Conservation (phyloP, 257 asterid genomes). For the Echites panduratus region DNA sequence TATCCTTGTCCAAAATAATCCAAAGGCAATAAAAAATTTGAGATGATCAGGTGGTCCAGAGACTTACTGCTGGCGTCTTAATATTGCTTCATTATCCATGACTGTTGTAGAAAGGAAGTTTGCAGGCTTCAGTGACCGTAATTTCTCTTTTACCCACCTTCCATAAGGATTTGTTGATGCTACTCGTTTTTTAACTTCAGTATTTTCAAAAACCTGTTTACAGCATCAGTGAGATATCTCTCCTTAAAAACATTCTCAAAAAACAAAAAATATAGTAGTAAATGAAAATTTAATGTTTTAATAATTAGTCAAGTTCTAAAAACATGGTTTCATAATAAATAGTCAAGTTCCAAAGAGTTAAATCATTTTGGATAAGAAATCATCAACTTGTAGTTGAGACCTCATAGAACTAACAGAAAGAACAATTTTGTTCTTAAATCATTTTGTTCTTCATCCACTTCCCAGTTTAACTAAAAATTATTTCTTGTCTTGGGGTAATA, state of each 20-base stretch:
- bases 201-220: slow-evolving; percentile 78
- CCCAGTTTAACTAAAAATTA: not conserved
- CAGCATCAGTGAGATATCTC: slow-evolving; percentile 1
- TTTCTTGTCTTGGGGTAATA: not conserved
- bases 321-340: not conserved
- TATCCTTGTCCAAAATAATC: slow-evolving; percentile 7
- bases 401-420: not conserved
- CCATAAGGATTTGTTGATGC: slow-evolving; percentile 81
- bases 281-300: not conserved
- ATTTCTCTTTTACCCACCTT: slow-evolving; percentile 82
- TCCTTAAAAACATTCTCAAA: not conserved
- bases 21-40: not conserved
- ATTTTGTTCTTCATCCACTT: not conserved
- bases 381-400: not conserved
- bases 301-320: not conserved
- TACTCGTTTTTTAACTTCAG: slow-evolving; percentile 90
- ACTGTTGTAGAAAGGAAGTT: slow-evolving; percentile 57
- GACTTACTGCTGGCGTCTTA: slow-evolving; percentile 92
- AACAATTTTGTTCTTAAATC: not conserved
- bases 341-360: not conserved
- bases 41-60: slow-evolving; percentile 3
- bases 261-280: not conserved
- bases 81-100: slow-evolving; percentile 76
- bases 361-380: not conserved
- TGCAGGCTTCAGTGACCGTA: slow-evolving; percentile 64